phyloP scores from a whole-genome alignment of 805 yeast species.

The Candida sanyiensis region DNA sequence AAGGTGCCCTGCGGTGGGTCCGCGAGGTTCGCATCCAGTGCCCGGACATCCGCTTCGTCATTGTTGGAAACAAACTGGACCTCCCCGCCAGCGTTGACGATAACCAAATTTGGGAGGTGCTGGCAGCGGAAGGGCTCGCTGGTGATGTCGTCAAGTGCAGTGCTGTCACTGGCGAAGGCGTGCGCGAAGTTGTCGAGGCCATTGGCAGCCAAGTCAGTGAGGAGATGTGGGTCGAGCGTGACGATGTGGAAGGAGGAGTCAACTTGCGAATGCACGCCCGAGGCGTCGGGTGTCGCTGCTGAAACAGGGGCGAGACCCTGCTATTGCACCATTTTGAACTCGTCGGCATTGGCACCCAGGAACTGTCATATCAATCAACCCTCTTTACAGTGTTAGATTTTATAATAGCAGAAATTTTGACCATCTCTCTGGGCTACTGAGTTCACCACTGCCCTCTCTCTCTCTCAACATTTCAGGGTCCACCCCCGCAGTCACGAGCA shows the following conservation, averaged over 20 bases:
- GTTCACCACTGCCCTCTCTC: too few species aligned
- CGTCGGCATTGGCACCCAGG: too few species aligned
- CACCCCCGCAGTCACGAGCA: too few species aligned
- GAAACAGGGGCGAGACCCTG: too few species aligned
- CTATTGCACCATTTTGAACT: too few species aligned
- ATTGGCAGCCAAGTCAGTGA: not conserved
- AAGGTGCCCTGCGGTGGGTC: constrained; percentile 85
- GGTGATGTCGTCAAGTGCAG: constrained; percentile 2
- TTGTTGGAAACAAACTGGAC: constrained; percentile 86
- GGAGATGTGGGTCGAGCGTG: not conserved
- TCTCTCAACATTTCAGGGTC: too few species aligned
- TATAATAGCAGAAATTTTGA: too few species aligned
- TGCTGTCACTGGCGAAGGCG: constrained; percentile 1
- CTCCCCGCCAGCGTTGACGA: constrained; percentile 24
- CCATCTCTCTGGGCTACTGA: too few species aligned
- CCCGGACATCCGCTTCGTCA: constrained; percentile 59
- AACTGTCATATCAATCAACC: too few species aligned
- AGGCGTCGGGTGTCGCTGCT: not conserved
- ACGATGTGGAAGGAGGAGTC: too few species aligned
- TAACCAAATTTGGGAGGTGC: not conserved
- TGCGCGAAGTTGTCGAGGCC: constrained; percentile 1
- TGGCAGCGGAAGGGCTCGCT: not conserved
- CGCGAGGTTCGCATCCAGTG: constrained; percentile 86
- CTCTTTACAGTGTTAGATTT: too few species aligned
- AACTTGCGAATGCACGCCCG: too few species aligned